Evolutionary conservation across 2,329 filamentous ascomycete genomes (phyloP).

Genomic region (Neopestalotiopsis sp.): DNA sequence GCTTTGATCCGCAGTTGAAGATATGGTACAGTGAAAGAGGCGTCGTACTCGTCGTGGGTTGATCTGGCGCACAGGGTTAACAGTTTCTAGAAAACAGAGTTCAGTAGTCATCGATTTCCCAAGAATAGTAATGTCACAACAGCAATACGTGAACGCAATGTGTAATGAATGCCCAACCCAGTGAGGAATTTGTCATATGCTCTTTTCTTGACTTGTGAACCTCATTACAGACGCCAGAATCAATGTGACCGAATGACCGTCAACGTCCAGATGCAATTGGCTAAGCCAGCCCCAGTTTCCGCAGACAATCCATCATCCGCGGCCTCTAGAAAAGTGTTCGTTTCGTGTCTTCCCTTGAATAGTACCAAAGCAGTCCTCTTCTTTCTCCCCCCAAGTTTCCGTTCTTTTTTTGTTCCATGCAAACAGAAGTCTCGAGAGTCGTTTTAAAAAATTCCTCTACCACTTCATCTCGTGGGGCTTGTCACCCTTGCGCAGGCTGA

Average conservation of each 20-base stretch:
- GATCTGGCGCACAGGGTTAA: neutral
- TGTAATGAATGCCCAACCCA: conserved; percentile 18
- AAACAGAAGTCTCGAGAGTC: neutral
- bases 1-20: too few species aligned
- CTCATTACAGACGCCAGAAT: conserved; percentile 70
- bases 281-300: conserved; percentile 61
- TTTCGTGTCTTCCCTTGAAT: conserved; percentile 29
- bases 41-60: neutral
- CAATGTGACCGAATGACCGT: conserved; percentile 66
- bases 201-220: conserved; percentile 60
- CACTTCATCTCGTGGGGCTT: conserved; percentile 99
- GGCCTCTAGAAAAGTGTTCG: conserved; percentile 40
- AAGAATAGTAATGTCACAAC: neutral
- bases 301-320: conserved; percentile 49
- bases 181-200: conserved; percentile 26
- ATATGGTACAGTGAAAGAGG: too few species aligned
- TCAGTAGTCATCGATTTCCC: neutral
- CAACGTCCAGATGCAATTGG: conserved; percentile 69
- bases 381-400: neutral
- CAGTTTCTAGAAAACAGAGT: neutral
- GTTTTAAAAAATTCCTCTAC: conserved; percentile 59
- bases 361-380: conserved; percentile 27
- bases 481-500: conserved; percentile 99
- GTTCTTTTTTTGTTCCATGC: conserved; percentile 15
- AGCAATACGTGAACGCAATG: neutral